Conservation (phyloP, 495 filamentous ascomycete species). For the Trichodelitschia bisporula region DNA sequence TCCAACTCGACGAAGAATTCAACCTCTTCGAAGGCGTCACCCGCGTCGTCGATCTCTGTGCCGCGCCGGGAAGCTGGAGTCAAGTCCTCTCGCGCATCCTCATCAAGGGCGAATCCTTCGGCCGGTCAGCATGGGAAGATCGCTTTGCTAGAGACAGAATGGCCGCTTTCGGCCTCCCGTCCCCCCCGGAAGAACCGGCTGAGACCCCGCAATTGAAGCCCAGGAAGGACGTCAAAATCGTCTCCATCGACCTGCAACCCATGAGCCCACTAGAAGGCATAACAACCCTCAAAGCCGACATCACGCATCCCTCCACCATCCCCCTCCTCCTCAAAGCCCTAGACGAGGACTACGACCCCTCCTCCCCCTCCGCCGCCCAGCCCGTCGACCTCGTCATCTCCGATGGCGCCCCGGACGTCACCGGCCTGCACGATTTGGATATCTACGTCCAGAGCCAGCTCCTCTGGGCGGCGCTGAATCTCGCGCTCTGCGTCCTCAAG, state of each 20-base stretch:
- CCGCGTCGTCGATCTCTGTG: slow-evolving; percentile 90
- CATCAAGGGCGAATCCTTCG: slow-evolving; percentile 79
- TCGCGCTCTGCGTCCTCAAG: slow-evolving; percentile 71
- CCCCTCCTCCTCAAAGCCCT: slow-evolving; percentile 67
- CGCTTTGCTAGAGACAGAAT: slow-evolving; percentile 26
- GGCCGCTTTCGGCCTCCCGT: slow-evolving; percentile 8
- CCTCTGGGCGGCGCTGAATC: slow-evolving; percentile 76
- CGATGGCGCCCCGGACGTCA: slow-evolving; percentile 91
- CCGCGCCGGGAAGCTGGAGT: slow-evolving; percentile 87
- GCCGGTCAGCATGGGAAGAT: slow-evolving; percentile 61
- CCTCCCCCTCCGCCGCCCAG: slow-evolving; percentile 26
- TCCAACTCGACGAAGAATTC: slow-evolving; percentile 94
- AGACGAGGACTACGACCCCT: slow-evolving; percentile 39
- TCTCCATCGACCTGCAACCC: slow-evolving; percentile 84
- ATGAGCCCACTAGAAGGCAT: slow-evolving; percentile 87
- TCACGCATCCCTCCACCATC: slow-evolving; percentile 88
- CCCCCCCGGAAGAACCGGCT: slow-evolving; percentile 14
- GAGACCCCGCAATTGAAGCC: slow-evolving; percentile 20
- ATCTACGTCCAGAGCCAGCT: slow-evolving; percentile 95
- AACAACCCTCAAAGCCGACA: slow-evolving; percentile 74
- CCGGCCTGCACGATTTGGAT: slow-evolving; percentile 86
- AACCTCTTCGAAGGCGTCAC: slow-evolving; percentile 69
- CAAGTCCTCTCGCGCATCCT: slow-evolving; percentile 83
- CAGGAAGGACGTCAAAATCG: slow-evolving; percentile 65
- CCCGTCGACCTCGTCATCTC: slow-evolving; percentile 81